A percentile compares a stretch with the other conserved stretches of the same genome.
phyloP scores from a whole-genome alignment of 2,329 filamentous ascomycete species.

The Stagonosporopsis cucurbitacearum region DNA sequence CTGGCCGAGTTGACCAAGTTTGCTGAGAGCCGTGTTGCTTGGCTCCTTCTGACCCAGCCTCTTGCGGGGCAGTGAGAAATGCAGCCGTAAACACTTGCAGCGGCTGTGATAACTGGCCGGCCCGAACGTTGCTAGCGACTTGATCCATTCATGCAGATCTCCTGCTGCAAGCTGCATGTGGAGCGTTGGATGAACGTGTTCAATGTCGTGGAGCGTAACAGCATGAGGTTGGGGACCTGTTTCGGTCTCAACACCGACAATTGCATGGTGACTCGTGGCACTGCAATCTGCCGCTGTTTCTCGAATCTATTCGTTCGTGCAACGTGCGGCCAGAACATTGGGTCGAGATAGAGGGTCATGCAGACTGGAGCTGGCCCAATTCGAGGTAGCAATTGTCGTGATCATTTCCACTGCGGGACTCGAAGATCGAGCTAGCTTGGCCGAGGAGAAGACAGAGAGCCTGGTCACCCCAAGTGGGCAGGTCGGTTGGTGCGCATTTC shows the following conservation, averaged over 20 bases:
- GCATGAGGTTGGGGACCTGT: constrained; percentile 32
- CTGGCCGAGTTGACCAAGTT: constrained; percentile 22
- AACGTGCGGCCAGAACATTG: constrained; percentile 29
- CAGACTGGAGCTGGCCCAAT: constrained; percentile 33
- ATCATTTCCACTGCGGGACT: constrained; percentile 44
- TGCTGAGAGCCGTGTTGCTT: constrained; percentile 30
- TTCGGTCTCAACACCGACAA: constrained; percentile 26
- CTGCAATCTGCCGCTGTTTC: constrained; percentile 26
- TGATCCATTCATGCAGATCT: constrained; percentile 44
- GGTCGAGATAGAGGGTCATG: constrained; percentile 22
- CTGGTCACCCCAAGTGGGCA: constrained; percentile 40
- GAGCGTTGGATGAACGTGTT: constrained; percentile 22
- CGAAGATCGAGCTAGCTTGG: constrained; percentile 30
- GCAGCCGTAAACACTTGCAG: constrained; percentile 43
- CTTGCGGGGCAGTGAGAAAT: constrained; percentile 31
- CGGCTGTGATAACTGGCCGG: constrained; percentile 50
- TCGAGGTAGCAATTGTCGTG: constrained; percentile 33
- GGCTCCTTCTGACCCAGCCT: constrained; percentile 36
- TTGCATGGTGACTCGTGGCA: constrained; percentile 34
- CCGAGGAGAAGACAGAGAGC: constrained; percentile 33
- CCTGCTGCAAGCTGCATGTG: constrained; percentile 37
- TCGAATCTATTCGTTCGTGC: constrained; percentile 32
- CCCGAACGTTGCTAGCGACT: constrained; percentile 47
- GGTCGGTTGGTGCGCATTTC: constrained; percentile 38
- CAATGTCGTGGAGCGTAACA: constrained; percentile 19